Conservation (phyloP, 1,139 yeast genomes). For the Geotrichum phurueaensis region DNA sequence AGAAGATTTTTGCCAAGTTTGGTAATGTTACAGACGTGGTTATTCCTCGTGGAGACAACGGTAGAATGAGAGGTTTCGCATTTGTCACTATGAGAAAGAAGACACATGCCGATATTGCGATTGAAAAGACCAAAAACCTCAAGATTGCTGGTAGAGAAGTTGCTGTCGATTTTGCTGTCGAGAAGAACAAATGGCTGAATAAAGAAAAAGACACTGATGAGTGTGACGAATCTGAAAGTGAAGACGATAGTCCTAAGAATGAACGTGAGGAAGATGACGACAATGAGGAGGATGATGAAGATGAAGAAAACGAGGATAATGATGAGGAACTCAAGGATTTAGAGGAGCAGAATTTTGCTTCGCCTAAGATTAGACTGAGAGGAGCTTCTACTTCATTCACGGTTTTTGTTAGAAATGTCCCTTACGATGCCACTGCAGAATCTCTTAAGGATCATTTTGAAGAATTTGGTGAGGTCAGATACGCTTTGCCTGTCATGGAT, state of each 20-base stretch:
- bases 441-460: conserved; percentile 68
- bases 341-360: conserved; percentile 27
- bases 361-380: conserved; percentile 2
- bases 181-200: conserved; percentile 73
- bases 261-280: conserved; percentile 21
- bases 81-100: conserved; percentile 85
- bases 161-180: conserved; percentile 90
- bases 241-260: conserved; percentile 30
- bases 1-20: conserved; percentile 62
- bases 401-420: conserved; percentile 83
- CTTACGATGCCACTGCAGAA: conserved; percentile 88
- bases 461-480: conserved; percentile 80
- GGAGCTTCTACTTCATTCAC: conserved; percentile 29
- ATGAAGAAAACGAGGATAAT: conserved; percentile 28
- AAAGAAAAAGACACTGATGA: conserved; percentile 39
- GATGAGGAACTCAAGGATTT: conserved; percentile 29
- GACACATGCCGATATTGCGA: conserved; percentile 73
- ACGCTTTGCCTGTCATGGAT: conserved; percentile 91
- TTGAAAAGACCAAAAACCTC: conserved; percentile 63
- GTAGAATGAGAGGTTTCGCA: conserved; percentile 91
- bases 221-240: conserved; percentile 37
- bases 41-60: conserved; percentile 83
- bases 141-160: conserved; percentile 88
- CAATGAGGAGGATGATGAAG: conserved; percentile 29
- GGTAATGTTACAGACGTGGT: conserved; percentile 88